Base-by-base conservation (phyloP, 192 early-diverging fungal species). In the Thoreauomyces humboldtii region DNA sequence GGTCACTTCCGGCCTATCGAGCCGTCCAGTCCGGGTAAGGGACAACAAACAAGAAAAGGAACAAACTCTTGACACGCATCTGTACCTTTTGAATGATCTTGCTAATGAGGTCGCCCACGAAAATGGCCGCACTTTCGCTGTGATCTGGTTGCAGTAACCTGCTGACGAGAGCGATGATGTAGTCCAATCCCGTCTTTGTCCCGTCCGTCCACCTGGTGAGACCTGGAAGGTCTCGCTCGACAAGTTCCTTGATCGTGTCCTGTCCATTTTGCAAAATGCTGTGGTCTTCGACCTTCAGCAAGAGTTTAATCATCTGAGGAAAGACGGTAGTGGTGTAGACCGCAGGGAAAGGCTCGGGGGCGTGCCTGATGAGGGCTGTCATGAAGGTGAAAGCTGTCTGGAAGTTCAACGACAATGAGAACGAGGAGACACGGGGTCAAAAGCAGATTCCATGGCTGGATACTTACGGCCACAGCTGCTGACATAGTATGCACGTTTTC, bases 71-170 rank as follows among this genome's bases (percentile, higher is more conserved):
- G 7, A 9, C 12, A 7, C 15, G 25, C 22, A 24, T 19, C 12
- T 9, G 9, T 43, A 53, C 59, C 71, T 92, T 94, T 71, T 90
- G 85, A 61, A 95, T 89, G 45, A 97, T 67, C 61, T 91, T 93
- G 19, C 81, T 83, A 32, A 92, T 87, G 36, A 97, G 71, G 61
- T 92, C 91, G n/a, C 94, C 94, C 24, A 97, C 86, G 80, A 94
- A 95, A 24, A 94, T 71, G 0, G 90, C 83, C 0, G 88, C 86
- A 0, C 89, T 91, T 70, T 98, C 93, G 28, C 82, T 83, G 27
- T 84, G 78, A 2, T 77, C 67, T 33, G 93, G 92, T 25, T 83
- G 79, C 67, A 96, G 64, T 29, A 96, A 70, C 38, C 87, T 85
- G 34, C 87, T 90, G 24, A 96, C 81, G 69, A 93, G 87, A 21